Conservation (phyloP, 2,329 filamentous ascomycete species). For the Tolypocladium guangdongense region DNA sequence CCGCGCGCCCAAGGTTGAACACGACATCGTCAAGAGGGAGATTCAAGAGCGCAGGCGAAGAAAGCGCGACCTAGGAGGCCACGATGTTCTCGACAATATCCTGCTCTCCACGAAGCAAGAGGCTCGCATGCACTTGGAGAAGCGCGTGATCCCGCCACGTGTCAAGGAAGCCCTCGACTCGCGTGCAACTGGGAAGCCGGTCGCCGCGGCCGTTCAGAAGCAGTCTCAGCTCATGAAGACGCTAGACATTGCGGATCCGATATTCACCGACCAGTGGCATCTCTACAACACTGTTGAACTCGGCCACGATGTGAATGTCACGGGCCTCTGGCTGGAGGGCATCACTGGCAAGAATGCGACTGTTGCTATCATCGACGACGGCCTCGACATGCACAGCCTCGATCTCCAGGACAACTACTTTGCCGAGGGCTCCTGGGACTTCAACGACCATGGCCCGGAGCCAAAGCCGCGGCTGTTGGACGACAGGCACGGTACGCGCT, state of each 20-base stretch:
- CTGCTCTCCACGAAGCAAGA: slow-evolving; percentile 68
- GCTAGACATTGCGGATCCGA: slow-evolving; percentile 77
- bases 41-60: slow-evolving; percentile 45
- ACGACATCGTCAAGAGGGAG: slow-evolving; percentile 47
- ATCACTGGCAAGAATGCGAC: slow-evolving; percentile 83
- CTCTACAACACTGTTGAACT: slow-evolving; percentile 70
- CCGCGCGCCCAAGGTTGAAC: slow-evolving; percentile 52
- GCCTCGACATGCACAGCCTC: slow-evolving; percentile 87
- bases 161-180: slow-evolving; percentile 15
- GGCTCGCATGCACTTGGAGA: slow-evolving; percentile 39
- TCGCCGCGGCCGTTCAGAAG: slow-evolving; percentile 37
- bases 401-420: slow-evolving; percentile 94
- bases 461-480: slow-evolving; percentile 75
- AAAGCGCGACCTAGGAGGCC: slow-evolving; percentile 43
- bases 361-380: slow-evolving; percentile 92
- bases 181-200: slow-evolving; percentile 8
- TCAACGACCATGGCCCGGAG: slow-evolving; percentile 73
- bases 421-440: slow-evolving; percentile 85
- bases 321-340: slow-evolving; percentile 79
- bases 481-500: slow-evolving; percentile 85
- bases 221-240: slow-evolving; percentile 50
- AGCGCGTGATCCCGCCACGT: slow-evolving; percentile 34
- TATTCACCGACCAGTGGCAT: slow-evolving; percentile 94
- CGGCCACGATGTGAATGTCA: slow-evolving; percentile 95
- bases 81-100: slow-evolving; percentile 60